Evolutionary conservation across 2,329 filamentous ascomycete genomes (phyloP).

Genomic region (Colletotrichum truncatum): DNA sequence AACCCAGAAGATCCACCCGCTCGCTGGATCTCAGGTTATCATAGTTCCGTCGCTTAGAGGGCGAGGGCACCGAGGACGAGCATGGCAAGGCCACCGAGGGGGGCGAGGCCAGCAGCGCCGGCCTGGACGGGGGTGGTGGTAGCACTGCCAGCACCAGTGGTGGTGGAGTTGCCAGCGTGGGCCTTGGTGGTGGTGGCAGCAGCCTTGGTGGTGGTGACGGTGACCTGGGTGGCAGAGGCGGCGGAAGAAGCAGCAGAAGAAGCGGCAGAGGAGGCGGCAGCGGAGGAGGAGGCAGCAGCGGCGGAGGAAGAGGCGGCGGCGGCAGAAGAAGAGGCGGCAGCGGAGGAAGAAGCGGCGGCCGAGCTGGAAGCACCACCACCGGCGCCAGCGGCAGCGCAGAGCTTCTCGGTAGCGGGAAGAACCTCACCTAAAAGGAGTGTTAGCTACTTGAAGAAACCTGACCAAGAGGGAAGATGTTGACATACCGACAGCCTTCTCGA

Average conservation of each 20-base stretch:
- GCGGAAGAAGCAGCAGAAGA: slow-evolving; percentile 5
- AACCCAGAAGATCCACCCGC: not conserved
- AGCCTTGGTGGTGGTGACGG: slow-evolving; percentile 9
- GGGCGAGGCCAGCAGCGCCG: slow-evolving; percentile 24
- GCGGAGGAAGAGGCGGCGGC: slow-evolving; percentile 12
- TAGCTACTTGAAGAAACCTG: not conserved
- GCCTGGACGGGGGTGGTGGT: slow-evolving; percentile 11
- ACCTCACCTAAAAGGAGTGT: slow-evolving; percentile 44
- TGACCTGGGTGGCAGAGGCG: slow-evolving; percentile 19
- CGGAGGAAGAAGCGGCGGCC: not conserved
- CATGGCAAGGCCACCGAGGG: slow-evolving; percentile 28
- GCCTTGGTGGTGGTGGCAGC: slow-evolving; percentile 18
- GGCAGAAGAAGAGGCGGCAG: not conserved
- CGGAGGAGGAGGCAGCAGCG: slow-evolving; percentile 8
- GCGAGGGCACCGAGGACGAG: slow-evolving; percentile 28
- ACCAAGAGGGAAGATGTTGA: slow-evolving; percentile 13
- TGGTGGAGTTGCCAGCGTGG: slow-evolving; percentile 9
- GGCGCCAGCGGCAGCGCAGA: slow-evolving; percentile 39
- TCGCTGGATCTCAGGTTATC: not conserved
- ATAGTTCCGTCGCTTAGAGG: slow-evolving; percentile 1
- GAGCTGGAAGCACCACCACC: slow-evolving; percentile 5
- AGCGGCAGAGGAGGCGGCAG: slow-evolving; percentile 11
- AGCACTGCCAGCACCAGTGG: slow-evolving; percentile 27
- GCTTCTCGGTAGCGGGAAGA: slow-evolving; percentile 45
- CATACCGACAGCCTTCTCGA: slow-evolving; percentile 49